A percentile compares a stretch with the other conserved stretches of the same genome.
These are phyloP conservation scores for Bacidia rubella DNA, from an alignment of 495 filamentous ascomycete species.

Conservation along the genomic window DNA sequence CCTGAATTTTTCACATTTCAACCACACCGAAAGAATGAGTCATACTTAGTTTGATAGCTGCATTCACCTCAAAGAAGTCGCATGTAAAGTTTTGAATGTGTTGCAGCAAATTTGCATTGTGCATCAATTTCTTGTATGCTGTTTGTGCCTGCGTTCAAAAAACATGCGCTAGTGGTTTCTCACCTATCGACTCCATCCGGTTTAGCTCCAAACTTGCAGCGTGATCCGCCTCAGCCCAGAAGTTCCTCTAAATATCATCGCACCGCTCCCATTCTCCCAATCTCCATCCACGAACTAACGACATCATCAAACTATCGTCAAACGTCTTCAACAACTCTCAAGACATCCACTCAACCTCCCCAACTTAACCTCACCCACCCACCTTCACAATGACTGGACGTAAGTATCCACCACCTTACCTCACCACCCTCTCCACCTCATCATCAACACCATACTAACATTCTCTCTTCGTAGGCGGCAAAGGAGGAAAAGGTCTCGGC, in stretches of 20 bases:
- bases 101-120: background rate
- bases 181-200: conserved; percentile 8
- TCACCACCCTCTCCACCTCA: conserved; percentile 12
- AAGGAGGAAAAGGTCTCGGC: conserved; percentile 98
- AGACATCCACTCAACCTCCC: conserved; percentile 26
- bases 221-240: conserved; percentile 11
- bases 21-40: conserved; percentile 6
- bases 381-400: conserved; percentile 54
- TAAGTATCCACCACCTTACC: conserved; percentile 32
- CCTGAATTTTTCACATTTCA: conserved; percentile 5
- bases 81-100: background rate
- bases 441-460: conserved; percentile 28
- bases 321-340: conserved; percentile 14
- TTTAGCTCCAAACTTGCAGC: conserved; percentile 7
- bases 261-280: conserved; percentile 23
- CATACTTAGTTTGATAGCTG: background rate
- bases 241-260: conserved; percentile 32
- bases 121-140: conserved; percentile 3
- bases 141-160: background rate
- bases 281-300: conserved; percentile 21
- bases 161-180: conserved; percentile 11
- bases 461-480: conserved; percentile 55
- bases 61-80: background rate
- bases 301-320: conserved; percentile 12
- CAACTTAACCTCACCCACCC: conserved; percentile 22